phyloP scores from a whole-genome alignment of 2,329 filamentous ascomycete genomes.

The Purpureocillium takamizusanense region DNA sequence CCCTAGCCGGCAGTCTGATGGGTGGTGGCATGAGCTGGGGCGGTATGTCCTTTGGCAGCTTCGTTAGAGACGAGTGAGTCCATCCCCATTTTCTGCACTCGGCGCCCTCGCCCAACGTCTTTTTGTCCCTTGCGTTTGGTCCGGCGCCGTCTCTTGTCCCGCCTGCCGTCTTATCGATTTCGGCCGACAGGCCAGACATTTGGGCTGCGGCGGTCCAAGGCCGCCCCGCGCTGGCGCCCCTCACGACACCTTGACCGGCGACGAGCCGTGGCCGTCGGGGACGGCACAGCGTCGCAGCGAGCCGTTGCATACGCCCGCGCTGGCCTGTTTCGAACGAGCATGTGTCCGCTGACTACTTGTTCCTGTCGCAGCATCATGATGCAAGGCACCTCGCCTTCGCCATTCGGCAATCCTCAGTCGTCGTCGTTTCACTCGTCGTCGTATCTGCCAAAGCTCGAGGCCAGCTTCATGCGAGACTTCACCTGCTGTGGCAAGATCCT shows the following conservation, averaged over 20 bases:
- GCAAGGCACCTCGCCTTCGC: slow-evolving; percentile 89
- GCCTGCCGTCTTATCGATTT: background rate
- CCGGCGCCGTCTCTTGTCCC: background rate
- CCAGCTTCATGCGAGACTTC: slow-evolving; percentile 96
- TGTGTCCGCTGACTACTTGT: slow-evolving; percentile 3
- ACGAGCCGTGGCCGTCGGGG: background rate
- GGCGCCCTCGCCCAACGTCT: too few relatives aligned
- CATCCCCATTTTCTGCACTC: slow-evolving; percentile 8
- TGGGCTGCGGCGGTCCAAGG: background rate
- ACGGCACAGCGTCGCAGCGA: background rate
- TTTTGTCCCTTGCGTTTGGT: slow-evolving; percentile 8
- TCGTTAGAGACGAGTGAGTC: slow-evolving; percentile 94
- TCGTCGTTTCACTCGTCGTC: slow-evolving; percentile 95
- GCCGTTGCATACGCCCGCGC: background rate
- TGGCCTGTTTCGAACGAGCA: background rate
- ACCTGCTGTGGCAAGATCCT: slow-evolving; percentile 86
- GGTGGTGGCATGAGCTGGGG: slow-evolving; percentile 95
- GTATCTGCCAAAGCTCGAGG: slow-evolving; percentile 91
- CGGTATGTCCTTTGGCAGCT: slow-evolving; percentile 90
- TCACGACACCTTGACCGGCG: background rate
- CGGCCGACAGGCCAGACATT: slow-evolving; percentile 2
- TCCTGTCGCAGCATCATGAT: slow-evolving; percentile 74
- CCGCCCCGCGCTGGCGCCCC: slow-evolving; percentile 1
- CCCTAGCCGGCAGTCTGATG: slow-evolving; percentile 55
- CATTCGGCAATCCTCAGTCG: slow-evolving; percentile 58